Evolutionary conservation across 2,329 filamentous ascomycete species (phyloP).

Genomic region (Dothideomycetes sp.): DNA sequence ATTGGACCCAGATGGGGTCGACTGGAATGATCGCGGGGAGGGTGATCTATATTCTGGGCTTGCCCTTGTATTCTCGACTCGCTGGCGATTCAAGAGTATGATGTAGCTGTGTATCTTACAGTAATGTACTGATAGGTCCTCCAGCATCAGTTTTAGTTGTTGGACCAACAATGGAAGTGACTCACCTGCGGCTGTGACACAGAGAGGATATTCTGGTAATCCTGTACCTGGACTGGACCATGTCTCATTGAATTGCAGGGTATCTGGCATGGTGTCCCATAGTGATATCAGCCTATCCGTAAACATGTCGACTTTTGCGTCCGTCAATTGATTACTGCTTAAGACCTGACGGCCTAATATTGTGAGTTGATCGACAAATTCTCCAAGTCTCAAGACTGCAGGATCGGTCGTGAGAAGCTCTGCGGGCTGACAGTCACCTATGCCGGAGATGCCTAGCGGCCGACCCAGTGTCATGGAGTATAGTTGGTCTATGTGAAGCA

Average conservation of each 20-base stretch:
- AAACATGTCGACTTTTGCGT: constrained; percentile 34
- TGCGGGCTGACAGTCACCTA: constrained; percentile 37
- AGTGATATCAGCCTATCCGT: constrained; percentile 32
- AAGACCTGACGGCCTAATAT: constrained; percentile 37
- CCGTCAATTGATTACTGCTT: constrained; percentile 30
- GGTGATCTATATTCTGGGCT: constrained; percentile 1
- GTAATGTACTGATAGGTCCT: constrained; percentile 27
- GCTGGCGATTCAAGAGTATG: constrained; percentile 37
- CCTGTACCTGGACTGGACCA: constrained; percentile 28
- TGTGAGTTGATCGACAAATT: constrained; percentile 37
- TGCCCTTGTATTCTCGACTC: constrained; percentile 18
- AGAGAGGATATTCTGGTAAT: constrained; percentile 36
- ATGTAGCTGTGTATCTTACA: constrained; percentile 38
- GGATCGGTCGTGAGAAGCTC: constrained; percentile 34
- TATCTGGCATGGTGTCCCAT: constrained; percentile 36
- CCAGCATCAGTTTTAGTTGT: no score
- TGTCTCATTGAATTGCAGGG: constrained; percentile 34
- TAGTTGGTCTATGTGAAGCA: constrained; percentile 41
- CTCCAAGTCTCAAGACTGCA: constrained; percentile 30
- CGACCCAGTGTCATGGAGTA: constrained; percentile 39
- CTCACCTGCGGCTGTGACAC: constrained; percentile 34
- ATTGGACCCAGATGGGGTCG: constrained; percentile 1
- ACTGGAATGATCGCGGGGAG: not conserved
- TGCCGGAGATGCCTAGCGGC: constrained; percentile 37
- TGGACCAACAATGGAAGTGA: not conserved